Evolutionary conservation across 306 rosid species (phyloP).

Genomic region (Rosa chinensis): DNA sequence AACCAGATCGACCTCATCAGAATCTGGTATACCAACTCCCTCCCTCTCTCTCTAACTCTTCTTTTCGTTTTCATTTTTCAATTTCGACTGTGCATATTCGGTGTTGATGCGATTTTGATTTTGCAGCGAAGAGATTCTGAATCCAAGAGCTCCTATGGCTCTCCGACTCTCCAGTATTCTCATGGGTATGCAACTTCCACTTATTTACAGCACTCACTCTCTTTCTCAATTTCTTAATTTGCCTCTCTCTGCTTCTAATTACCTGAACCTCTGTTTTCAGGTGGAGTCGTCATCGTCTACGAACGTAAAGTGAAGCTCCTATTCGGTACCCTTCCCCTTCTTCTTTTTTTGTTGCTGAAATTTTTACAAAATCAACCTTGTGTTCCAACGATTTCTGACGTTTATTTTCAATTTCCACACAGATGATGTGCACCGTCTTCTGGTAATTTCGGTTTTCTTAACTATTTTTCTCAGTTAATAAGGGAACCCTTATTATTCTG

Average conservation of each 20-base stretch:
- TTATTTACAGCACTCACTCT: neutral
- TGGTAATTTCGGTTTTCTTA: conserved; percentile 44
- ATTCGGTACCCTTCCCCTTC: conserved; percentile 41
- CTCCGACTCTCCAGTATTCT: conserved; percentile 94
- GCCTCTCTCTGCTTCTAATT: conserved; percentile 2
- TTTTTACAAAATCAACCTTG: neutral
- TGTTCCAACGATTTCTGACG: conserved; percentile 1
- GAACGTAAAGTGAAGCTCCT: conserved; percentile 87
- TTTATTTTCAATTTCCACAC: conserved; percentile 12
- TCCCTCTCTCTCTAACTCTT: neutral
- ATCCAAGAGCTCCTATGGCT: conserved; percentile 92
- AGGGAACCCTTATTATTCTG: neutral
- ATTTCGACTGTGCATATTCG: no score
- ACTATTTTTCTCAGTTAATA: neutral
- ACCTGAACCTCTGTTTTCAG: conserved; percentile 34
- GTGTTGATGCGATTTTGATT: neutral
- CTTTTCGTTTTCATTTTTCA: neutral
- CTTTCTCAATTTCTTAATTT: neutral
- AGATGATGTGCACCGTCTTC: conserved; percentile 82
- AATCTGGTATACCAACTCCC: conserved; percentile 50
- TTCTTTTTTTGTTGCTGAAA: neutral
- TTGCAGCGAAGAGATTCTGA: conserved; percentile 83
- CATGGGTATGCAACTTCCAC: conserved; percentile 59
- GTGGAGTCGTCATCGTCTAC: conserved; percentile 88
- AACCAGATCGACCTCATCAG: conserved; percentile 62